Evolutionary conservation across 768 basidiomycete species (phyloP), one percentile per base, ranked within the genome.

Genomic region (Hypholoma fasciculare): DNA sequence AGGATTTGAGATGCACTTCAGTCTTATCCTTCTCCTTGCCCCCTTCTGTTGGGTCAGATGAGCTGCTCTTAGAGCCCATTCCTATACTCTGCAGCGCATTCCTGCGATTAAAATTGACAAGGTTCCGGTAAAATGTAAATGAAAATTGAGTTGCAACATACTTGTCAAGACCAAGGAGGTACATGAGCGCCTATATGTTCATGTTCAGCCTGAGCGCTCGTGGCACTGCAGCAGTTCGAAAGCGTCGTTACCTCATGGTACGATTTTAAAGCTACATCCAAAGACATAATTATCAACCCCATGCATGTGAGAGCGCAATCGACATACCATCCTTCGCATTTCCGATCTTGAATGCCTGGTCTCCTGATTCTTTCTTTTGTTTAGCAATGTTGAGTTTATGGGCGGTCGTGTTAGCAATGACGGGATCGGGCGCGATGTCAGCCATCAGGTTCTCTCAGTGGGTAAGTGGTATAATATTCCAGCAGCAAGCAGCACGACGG

Each of bases 151-250:
- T 52, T 40, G 36, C 27, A 42, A 71, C 85, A 59, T 66, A 90
- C 90, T 89, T 93, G 78, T 92, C 87, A 49, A 94, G 71, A 19
- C 92, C 92, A 43, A 83, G 75, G 13, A 92, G 78, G 63, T 86
- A 92, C 78, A 92, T 76, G 52, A 92, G 73, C 20, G 90, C 75
- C 91, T 90, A 58, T 38, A 13, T 34, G 48, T 49, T 13, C 23
- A 49, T 12, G 51, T 26, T 57, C 30, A 58, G 55, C 23, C 23
- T 4, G 23, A 23, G 23, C 57, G 27, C 26, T 12, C 17, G 23
- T 12, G 19, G 59, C 56, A 7, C 9, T 13, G 27, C 6, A 17
- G 12, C 65, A 50, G 19, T 52, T 46, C 17, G 52, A 54, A 55
- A 54, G 61, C 61, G 26, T 19, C 51, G 46, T 61, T 65, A 91